phyloP scores from a whole-genome alignment of 2,329 filamentous ascomycete genomes.

The Pseudogymnoascus destructans region DNA sequence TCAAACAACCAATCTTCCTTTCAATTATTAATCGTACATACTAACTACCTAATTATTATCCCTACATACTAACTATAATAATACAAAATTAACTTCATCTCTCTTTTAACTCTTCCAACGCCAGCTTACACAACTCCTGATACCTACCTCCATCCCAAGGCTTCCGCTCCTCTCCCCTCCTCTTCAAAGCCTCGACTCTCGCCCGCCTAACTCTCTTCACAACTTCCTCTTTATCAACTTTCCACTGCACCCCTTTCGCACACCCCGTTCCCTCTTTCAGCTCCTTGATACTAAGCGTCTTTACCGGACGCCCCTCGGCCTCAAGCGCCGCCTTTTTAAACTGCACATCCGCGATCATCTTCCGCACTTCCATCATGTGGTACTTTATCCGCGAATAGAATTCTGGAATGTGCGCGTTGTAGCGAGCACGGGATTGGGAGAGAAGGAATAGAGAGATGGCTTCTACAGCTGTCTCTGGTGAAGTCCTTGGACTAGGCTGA shows the following conservation, averaged over 20 bases:
- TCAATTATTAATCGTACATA: not conserved
- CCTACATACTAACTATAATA: not conserved
- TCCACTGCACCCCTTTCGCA: not conserved
- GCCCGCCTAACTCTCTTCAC: not conserved
- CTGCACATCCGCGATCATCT: not conserved
- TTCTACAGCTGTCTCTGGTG: not conserved
- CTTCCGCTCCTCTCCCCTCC: not conserved
- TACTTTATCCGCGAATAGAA: not conserved
- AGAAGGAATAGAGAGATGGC: constrained; percentile 1
- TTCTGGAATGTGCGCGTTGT: not conserved
- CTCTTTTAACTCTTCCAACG: not conserved
- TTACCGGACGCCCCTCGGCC: not conserved
- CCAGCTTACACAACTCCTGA: constrained; percentile 6
- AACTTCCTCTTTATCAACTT: not conserved
- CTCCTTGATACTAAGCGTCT: not conserved
- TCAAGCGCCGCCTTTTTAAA: not conserved
- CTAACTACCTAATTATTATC: not conserved
- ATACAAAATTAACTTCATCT: not conserved
- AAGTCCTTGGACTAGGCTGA: not conserved
- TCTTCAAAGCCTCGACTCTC: constrained; percentile 2
- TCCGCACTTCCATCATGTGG: not conserved
- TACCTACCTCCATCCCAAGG: not conserved
- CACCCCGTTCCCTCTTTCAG: not conserved
- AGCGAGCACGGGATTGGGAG: not conserved
- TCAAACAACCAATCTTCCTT: not conserved